Conservation (phyloP, 2,329 filamentous ascomycete genomes). For the Ilyonectria mors-panacis region DNA sequence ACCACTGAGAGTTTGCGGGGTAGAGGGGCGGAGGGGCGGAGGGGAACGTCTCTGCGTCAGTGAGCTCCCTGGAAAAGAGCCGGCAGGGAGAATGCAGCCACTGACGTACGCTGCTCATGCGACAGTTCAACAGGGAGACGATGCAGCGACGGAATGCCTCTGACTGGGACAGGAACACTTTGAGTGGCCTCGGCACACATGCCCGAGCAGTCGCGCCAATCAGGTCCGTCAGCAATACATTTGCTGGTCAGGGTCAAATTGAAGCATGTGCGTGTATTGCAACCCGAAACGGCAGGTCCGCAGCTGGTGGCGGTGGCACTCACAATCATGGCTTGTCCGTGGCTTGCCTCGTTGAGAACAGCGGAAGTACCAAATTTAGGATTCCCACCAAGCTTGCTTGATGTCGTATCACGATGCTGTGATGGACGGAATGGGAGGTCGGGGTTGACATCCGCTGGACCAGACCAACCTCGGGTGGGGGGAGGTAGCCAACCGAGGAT, state of each 20-base stretch:
- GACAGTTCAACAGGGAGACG: conserved; percentile 1
- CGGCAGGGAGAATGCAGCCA: conserved; percentile 20
- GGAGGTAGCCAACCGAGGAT: not conserved
- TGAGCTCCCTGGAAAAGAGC: conserved; percentile 9
- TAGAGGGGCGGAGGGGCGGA: conserved; percentile 15
- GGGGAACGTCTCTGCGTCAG: conserved; percentile 1
- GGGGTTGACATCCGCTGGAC: conserved; percentile 2
- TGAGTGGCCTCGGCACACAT: not conserved
- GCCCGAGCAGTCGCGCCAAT: conserved; percentile 29
- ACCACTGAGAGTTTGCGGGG: conserved; percentile 30
- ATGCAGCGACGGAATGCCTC: not conserved
- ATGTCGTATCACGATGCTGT: not conserved
- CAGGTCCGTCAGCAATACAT: conserved; percentile 1
- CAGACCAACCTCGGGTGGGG: conserved; percentile 12
- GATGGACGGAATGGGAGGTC: conserved; percentile 6
- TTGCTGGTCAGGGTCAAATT: conserved; percentile 5
- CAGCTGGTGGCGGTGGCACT: conserved; percentile 3
- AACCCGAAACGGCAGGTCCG: conserved; percentile 29
- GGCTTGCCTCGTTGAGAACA: not conserved
- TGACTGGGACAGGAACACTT: not conserved
- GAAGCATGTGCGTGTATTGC: conserved; percentile 8
- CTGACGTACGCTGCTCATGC: conserved; percentile 28
- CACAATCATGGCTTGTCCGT: conserved; percentile 16
- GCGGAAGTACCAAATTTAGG: conserved; percentile 14
- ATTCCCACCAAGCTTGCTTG: not conserved